A percentile compares a stretch with the other conserved stretches of the same genome.
phyloP scores from a whole-genome alignment of 1,139 yeast genomes.

The Scheffersomyces segobiensis region DNA sequence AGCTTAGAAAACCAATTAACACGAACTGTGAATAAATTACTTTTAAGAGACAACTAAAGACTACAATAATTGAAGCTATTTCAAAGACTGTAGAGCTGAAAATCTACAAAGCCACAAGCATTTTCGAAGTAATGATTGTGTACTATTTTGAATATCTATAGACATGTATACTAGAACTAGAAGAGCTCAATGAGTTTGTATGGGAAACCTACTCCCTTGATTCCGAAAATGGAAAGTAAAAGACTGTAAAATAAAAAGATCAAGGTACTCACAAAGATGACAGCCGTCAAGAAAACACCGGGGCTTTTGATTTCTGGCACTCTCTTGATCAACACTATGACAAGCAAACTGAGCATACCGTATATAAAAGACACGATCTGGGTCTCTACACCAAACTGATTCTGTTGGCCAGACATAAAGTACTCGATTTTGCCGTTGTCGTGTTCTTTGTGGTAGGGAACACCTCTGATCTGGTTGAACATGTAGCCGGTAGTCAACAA shows the following conservation, averaged over 20 bases:
- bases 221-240: conserved; percentile 53
- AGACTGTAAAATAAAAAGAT: conserved; percentile 55
- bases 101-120: no score
- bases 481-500: conserved; percentile 87
- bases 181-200: conserved; percentile 38
- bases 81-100: no score
- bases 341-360: conserved; percentile 52
- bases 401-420: conserved; percentile 65
- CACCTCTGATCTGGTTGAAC: conserved; percentile 84
- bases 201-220: conserved; percentile 67
- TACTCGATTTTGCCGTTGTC: conserved; percentile 60
- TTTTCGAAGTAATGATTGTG: not conserved
- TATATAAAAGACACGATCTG: conserved; percentile 69
- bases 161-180: conserved; percentile 11
- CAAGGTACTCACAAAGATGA: conserved; percentile 35
- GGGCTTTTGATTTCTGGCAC: conserved; percentile 46
- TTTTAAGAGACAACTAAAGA: no score
- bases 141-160: not conserved
- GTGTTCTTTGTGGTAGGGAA: conserved; percentile 65
- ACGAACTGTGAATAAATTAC: no score
- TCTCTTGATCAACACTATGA: conserved; percentile 50
- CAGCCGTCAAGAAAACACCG: conserved; percentile 45
- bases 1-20: no score
- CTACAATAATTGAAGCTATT: no score
- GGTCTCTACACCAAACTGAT: conserved; percentile 82